phyloP scores from a whole-genome alignment of 2,329 filamentous ascomycete genomes.

The Daldinia sp. region DNA sequence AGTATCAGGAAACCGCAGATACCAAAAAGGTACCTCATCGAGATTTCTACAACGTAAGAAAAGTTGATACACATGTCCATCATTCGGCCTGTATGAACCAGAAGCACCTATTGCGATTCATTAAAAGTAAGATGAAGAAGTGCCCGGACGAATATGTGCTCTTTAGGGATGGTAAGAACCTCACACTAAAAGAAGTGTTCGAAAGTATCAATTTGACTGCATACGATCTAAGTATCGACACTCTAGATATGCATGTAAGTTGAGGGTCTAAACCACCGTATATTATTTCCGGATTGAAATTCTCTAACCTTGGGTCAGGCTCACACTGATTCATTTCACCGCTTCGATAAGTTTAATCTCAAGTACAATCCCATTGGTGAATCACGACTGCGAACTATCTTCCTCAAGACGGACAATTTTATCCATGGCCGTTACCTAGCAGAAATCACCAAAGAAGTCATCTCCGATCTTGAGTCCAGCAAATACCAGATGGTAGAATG shows the following conservation, averaged over 20 bases:
- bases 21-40: conserved; percentile 97
- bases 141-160: conserved; percentile 93
- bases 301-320: conserved; percentile 64
- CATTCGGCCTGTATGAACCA: conserved; percentile 99
- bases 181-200: conserved; percentile 94
- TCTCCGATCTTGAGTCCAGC: conserved; percentile 95
- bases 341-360: conserved; percentile 99
- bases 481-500: conserved; percentile 99
- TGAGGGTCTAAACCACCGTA: not conserved
- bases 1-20: conserved; percentile 97
- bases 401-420: conserved; percentile 98
- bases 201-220: conserved; percentile 97
- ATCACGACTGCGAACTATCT: conserved; percentile 95
- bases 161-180: conserved; percentile 88
- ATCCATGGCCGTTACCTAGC: conserved; percentile 96
- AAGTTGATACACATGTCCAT: conserved; percentile 98
- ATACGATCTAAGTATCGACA: conserved; percentile 98
- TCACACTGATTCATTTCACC: conserved; percentile 97
- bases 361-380: conserved; percentile 99
- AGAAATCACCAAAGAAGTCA: conserved; percentile 98
- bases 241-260: conserved; percentile 95
- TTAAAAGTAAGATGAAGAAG: conserved; percentile 99
- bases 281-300: not conserved
- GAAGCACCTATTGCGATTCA: conserved; percentile 96
- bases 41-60: conserved; percentile 99